A percentile compares a stretch with the other conserved stretches of the same genome.
phyloP scores from a whole-genome alignment of 2,329 filamentous ascomycete genomes.

The Amauroascus niger region DNA sequence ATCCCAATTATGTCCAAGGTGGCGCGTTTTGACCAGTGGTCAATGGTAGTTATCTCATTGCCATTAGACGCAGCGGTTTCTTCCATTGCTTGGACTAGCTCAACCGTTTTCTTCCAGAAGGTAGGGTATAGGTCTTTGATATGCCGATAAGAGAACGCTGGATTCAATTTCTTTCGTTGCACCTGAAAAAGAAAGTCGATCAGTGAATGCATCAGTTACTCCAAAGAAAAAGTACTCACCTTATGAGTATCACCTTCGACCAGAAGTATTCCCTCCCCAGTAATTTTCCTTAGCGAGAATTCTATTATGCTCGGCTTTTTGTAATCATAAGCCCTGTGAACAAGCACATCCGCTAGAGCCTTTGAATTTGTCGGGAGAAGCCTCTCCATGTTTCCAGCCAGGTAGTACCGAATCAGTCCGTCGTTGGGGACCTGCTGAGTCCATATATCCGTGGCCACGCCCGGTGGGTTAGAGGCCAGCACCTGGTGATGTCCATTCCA shows the following conservation, averaged over 20 bases:
- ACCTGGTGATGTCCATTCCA: slow-evolving; percentile 39
- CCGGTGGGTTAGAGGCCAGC: slow-evolving; percentile 34
- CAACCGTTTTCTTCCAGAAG: slow-evolving; percentile 69
- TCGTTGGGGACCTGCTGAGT: slow-evolving; percentile 53
- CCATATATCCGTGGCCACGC: slow-evolving; percentile 40
- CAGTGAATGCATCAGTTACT: background rate
- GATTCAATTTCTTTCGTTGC: slow-evolving; percentile 68
- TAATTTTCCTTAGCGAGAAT: slow-evolving; percentile 27
- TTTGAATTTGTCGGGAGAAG: slow-evolving; percentile 54
- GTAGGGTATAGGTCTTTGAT: slow-evolving; percentile 74
- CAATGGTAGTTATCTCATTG: slow-evolving; percentile 45
- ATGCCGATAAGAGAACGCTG: slow-evolving; percentile 77
- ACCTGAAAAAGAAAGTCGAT: background rate
- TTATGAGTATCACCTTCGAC: slow-evolving; percentile 90
- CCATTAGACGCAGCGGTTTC: slow-evolving; percentile 33
- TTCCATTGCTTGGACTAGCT: slow-evolving; percentile 55
- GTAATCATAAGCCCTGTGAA: slow-evolving; percentile 61
- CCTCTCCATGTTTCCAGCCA: slow-evolving; percentile 53
- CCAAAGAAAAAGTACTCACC: slow-evolving; percentile 27
- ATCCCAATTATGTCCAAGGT: slow-evolving; percentile 68
- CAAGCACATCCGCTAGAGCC: slow-evolving; percentile 59
- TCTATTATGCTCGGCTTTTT: slow-evolving; percentile 49
- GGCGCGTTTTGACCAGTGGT: slow-evolving; percentile 55
- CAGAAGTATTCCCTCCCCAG: slow-evolving; percentile 48
- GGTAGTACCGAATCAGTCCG: slow-evolving; percentile 58